These are phyloP conservation scores for Bryoglossum gracile DNA, from an alignment of 495 filamentous ascomycete species.

Conservation along the genomic window DNA sequence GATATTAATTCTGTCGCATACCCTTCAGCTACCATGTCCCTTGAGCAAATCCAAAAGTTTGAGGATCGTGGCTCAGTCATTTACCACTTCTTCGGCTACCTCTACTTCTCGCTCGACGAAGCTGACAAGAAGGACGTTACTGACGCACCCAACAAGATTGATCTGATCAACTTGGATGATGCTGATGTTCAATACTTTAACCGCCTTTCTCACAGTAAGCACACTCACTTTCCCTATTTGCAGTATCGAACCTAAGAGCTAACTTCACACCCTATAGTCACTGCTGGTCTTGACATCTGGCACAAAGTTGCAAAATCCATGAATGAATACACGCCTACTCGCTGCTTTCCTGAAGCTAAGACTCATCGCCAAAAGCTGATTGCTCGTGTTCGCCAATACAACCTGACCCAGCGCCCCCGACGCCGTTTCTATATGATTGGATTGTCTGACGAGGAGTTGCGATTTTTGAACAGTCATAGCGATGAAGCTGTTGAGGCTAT, in stretches of 20 bases:
- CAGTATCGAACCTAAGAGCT: too few relatives aligned
- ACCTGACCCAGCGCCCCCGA: not conserved
- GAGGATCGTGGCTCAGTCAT: too few relatives aligned
- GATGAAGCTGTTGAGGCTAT: too few relatives aligned
- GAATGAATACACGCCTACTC: too few relatives aligned
- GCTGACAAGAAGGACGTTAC: not conserved
- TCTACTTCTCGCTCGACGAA: not conserved
- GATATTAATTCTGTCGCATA: too few relatives aligned
- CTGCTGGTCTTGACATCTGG: not conserved
- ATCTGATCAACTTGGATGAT: constrained; percentile 5
- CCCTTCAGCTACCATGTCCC: too few relatives aligned
- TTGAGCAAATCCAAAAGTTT: too few relatives aligned
- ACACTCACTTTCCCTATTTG: not conserved
- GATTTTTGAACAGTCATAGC: too few relatives aligned
- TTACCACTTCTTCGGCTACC: constrained; percentile 10
- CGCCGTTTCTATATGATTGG: constrained; percentile 7
- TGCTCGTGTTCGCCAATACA: constrained; percentile 3
- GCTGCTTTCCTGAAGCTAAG: too few relatives aligned
- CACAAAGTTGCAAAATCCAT: constrained; percentile 1
- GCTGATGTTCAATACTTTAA: constrained; percentile 7
- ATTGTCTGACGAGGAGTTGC: not conserved
- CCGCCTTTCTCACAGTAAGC: constrained; percentile 1
- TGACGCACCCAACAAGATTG: not conserved
- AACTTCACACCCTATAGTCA: too few relatives aligned
- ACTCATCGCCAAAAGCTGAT: constrained; percentile 2